Evolutionary conservation across 495 filamentous ascomycete species (phyloP).

Genomic region (Aspergillus nidulans): DNA sequence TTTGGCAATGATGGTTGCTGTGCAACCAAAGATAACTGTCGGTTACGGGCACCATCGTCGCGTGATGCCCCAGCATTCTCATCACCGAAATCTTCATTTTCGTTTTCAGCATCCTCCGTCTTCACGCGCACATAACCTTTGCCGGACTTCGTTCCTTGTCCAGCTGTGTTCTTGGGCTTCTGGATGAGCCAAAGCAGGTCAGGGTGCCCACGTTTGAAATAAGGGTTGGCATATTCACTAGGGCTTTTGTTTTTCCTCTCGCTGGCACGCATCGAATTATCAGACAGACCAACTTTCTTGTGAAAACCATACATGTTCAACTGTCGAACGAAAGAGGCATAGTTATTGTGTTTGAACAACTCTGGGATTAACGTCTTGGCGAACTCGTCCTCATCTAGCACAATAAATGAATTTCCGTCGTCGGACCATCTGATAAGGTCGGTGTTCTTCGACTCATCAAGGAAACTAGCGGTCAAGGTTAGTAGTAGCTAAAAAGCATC

Average conservation of each 20-base stretch:
- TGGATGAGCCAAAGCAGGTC: slow-evolving; percentile 97
- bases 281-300: slow-evolving; percentile 93
- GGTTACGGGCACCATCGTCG: slow-evolving; percentile 34
- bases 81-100: slow-evolving; percentile 67
- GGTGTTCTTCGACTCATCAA: slow-evolving; percentile 86
- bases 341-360: slow-evolving; percentile 99
- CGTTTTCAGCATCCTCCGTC: slow-evolving; percentile 65
- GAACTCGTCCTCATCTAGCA: slow-evolving; percentile 97
- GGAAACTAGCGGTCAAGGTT: slow-evolving; percentile 58
- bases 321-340: slow-evolving; percentile 96
- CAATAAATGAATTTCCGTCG: slow-evolving; percentile 91
- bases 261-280: slow-evolving; percentile 96
- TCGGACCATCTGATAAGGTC: slow-evolving; percentile 97
- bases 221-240: slow-evolving; percentile 95
- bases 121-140: slow-evolving; percentile 54
- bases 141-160: slow-evolving; percentile 45
- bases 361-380: slow-evolving; percentile 96
- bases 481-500: slow-evolving; percentile 14
- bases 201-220: slow-evolving; percentile 88
- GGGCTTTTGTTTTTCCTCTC: slow-evolving; percentile 96
- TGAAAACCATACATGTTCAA: slow-evolving; percentile 99
- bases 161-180: slow-evolving; percentile 74
- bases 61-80: slow-evolving; percentile 29
- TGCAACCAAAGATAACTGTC: slow-evolving; percentile 41
- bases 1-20: slow-evolving; percentile 54